Conservation (phyloP, 768 basidiomycete species). For the Tulasnella sp. region DNA sequence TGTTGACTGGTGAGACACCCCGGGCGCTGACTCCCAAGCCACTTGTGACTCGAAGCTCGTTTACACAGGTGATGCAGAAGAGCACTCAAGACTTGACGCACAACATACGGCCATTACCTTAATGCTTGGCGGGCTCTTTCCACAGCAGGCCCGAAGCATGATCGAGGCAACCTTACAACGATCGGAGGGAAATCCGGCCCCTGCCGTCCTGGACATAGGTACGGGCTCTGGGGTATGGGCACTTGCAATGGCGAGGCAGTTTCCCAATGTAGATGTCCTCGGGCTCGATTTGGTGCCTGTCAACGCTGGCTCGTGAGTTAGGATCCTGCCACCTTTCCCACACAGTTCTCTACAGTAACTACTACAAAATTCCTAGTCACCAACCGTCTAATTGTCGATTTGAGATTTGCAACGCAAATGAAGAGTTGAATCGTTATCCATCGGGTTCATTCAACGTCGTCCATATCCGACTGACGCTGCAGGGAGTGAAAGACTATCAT, state of each 20-base stretch:
- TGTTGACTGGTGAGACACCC: neutral
- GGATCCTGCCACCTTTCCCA: neutral
- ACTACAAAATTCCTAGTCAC: neutral
- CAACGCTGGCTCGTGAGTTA: neutral
- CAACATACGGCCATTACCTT: neutral
- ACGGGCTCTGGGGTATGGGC: neutral
- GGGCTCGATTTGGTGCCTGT: neutral
- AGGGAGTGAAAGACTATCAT: neutral
- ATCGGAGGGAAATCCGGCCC: neutral
- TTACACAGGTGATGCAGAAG: neutral
- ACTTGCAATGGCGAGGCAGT: neutral
- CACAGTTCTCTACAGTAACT: neutral
- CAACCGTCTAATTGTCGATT: neutral
- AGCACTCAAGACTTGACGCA: neutral
- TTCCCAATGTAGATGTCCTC: neutral
- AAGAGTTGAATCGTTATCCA: neutral
- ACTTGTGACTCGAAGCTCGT: neutral
- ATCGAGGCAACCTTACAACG: neutral
- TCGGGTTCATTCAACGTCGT: neutral
- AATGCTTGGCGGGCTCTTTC: neutral
- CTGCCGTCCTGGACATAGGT: neutral
- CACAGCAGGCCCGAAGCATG: neutral
- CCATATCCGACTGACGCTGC: neutral
- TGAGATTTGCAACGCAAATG: neutral
- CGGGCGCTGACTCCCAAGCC: neutral